These are phyloP conservation scores for Ceratocystis alfenasii DNA, from an alignment of 2,329 filamentous ascomycete genomes.

Conservation along the genomic window DNA sequence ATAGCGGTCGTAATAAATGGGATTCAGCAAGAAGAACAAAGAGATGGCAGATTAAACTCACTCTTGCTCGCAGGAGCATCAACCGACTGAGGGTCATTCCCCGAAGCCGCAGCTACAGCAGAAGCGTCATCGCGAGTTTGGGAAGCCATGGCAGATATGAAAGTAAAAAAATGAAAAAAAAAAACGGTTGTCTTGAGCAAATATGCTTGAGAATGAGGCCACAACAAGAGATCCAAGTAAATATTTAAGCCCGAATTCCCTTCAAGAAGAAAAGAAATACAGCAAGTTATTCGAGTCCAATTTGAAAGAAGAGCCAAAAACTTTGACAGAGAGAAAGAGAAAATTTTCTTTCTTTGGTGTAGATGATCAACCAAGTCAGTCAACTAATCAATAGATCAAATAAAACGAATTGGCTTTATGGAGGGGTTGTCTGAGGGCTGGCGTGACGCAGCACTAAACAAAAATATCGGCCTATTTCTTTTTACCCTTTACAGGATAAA, in stretches of 20 bases:
- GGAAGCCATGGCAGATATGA: conserved; percentile 1
- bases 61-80: conserved; percentile 13
- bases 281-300: not conserved
- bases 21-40: not conserved
- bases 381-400: conserved; percentile 4
- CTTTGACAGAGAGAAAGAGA: not conserved
- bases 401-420: conserved; percentile 1
- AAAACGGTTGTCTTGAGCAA: not conserved
- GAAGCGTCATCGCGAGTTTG: conserved; percentile 13
- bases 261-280: conserved; percentile 2
- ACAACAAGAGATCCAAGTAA: not conserved
- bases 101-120: not conserved
- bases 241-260: not conserved
- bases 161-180: not conserved
- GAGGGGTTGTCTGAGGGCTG: conserved; percentile 11
- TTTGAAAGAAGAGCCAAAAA: not conserved
- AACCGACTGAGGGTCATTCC: not conserved
- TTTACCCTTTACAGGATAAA: not conserved
- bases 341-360: conserved; percentile 1
- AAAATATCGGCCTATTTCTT: conserved; percentile 3
- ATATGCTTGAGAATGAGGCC: not conserved
- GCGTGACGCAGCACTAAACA: conserved; percentile 11
- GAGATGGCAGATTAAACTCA: conserved; percentile 8
- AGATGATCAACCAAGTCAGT: not conserved
- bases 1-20: not conserved